Evolutionary conservation across 495 filamentous ascomycete species (phyloP), one percentile per base, ranked within the genome.

Genomic region (Poronia punctata): DNA sequence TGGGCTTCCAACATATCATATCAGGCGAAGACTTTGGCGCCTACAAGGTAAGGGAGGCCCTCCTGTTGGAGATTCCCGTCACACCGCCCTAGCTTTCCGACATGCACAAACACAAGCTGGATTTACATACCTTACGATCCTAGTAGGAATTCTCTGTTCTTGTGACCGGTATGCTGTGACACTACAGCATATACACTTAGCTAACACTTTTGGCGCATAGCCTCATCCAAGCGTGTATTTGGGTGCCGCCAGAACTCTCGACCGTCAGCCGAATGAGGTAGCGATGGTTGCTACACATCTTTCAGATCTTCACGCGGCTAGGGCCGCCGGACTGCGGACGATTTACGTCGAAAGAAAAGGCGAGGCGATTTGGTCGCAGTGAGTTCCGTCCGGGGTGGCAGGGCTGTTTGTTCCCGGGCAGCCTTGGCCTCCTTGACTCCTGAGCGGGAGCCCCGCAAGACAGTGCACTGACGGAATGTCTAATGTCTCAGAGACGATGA

Each of bases 281-380:
- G 83, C 74, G 0, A 71, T 90, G 76, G 84, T 88, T n/a, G 84
- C 86, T 10, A 76, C 84, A 27, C 86, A 93, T 61, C 54, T 88
- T 33, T 50, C 44, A 9, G 85, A 89, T 53, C 52, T 89, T 44
- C 68, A 75, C 33, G 83, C 75, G 0, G 86, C 84, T 9, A 78
- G 78, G 53, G 53, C 43, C 8, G 66, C 62, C 29, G 86, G 85
- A 0, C 65, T 88, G 34, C 63, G 71, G 54, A 83, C 81, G 0
- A 71, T 93, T 25, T 92, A 86, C 62, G 78, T 89, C n/a, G 84
- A 83, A 64, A 64, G 83, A 38, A 56, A 60, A 10, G 44, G 54
- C 23, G 86, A 90, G 59, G 84, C 87, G 60, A 59, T 60, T n/a
- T 80, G 75, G 73, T 7, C 40, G 4, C 17, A 10, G 41, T 44